A percentile compares a stretch with the other conserved stretches of the same genome.
Conservation (phyloP, 495 filamentous ascomycete genomes). For the Penicillium soppii region DNA sequence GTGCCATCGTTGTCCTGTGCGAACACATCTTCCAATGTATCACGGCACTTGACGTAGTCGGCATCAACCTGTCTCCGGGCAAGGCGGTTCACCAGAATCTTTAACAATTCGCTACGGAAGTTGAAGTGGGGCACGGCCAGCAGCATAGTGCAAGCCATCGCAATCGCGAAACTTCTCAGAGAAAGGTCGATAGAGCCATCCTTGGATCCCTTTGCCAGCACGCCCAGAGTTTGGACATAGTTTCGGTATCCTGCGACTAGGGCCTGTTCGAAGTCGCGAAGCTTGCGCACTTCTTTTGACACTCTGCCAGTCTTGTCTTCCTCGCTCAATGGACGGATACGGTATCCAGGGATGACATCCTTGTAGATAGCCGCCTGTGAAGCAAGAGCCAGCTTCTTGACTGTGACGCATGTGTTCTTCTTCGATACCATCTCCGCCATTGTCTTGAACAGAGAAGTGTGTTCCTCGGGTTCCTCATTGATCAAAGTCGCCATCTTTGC, state of each 20-base stretch:
- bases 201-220: conserved; percentile 54
- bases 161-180: conserved; percentile 72
- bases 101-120: conserved; percentile 80
- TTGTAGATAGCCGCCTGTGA: conserved; percentile 91
- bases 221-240: conserved; percentile 73
- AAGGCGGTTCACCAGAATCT: conserved; percentile 81
- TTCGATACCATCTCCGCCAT: conserved; percentile 70
- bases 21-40: conserved; percentile 80
- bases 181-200: conserved; percentile 33
- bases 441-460: conserved; percentile 72
- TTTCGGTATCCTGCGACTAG: conserved; percentile 76
- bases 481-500: conserved; percentile 76
- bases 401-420: conserved; percentile 55
- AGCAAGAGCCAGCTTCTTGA: conserved; percentile 80
- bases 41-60: conserved; percentile 74
- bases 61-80: conserved; percentile 64
- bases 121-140: conserved; percentile 91
- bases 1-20: conserved; percentile 84
- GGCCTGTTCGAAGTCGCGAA: conserved; percentile 80
- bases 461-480: conserved; percentile 92
- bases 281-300: conserved; percentile 83
- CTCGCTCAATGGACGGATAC: conserved; percentile 79
- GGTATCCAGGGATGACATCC: conserved; percentile 92
- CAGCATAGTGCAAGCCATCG: conserved; percentile 78
- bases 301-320: conserved; percentile 72